Percentiles rank a stretch among this genome's conserved stretches.
These are phyloP conservation scores for Fusarium algeriense DNA, from an alignment of 2,329 filamentous ascomycete species.

Conservation along the genomic window DNA sequence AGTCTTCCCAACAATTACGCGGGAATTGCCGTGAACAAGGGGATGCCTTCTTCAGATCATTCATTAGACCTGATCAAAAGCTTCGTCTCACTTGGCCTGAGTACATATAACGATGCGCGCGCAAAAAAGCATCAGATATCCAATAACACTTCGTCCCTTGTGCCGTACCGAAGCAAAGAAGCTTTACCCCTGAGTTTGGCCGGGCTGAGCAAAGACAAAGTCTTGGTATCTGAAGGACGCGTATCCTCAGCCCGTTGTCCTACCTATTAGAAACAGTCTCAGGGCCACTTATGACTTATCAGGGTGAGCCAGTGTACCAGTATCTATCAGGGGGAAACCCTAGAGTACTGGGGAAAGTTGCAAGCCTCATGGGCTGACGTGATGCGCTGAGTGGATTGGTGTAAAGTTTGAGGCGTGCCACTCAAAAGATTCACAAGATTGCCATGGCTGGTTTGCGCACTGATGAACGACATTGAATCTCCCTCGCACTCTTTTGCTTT, in stretches of 20 bases:
- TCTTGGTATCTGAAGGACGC: slow-evolving; percentile 30
- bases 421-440: background rate
- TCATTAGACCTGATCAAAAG: slow-evolving; percentile 6
- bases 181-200: slow-evolving; percentile 31
- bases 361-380: slow-evolving; percentile 35
- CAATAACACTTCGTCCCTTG: slow-evolving; percentile 28
- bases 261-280: slow-evolving; percentile 29
- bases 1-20: slow-evolving; percentile 23
- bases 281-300: slow-evolving; percentile 2
- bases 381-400: slow-evolving; percentile 23
- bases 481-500: slow-evolving; percentile 16
- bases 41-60: slow-evolving; percentile 10
- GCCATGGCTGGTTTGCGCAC: background rate
- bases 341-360: slow-evolving; percentile 7
- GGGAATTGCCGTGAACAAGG: slow-evolving; percentile 15
- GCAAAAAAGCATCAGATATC: slow-evolving; percentile 7
- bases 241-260: slow-evolving; percentile 23
- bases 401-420: slow-evolving; percentile 28
- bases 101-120: slow-evolving; percentile 1
- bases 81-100: background rate
- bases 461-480: slow-evolving; percentile 6
- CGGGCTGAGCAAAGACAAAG: slow-evolving; percentile 23
- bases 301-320: slow-evolving; percentile 12
- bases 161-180: slow-evolving; percentile 23
- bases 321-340: slow-evolving; percentile 11